A percentile compares a stretch with the other conserved stretches of the same genome.
These are phyloP conservation scores for Microsporum canis DNA, from an alignment of 2,329 filamentous ascomycete genomes.

Conservation along the genomic window DNA sequence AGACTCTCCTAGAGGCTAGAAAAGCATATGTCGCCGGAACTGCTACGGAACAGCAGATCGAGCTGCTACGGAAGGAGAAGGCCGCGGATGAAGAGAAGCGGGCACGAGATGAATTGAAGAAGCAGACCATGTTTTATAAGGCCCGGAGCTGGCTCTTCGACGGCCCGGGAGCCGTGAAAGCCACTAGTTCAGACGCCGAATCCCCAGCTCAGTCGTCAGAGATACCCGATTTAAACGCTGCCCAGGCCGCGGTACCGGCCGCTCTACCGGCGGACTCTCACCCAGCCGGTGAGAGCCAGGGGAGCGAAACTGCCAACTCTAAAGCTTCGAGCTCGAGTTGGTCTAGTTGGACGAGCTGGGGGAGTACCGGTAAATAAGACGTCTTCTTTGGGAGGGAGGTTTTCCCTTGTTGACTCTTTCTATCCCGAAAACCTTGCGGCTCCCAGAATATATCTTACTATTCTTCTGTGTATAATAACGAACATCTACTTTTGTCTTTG, in stretches of 20 bases:
- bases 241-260: not conserved
- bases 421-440: not conserved
- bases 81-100: conserved; percentile 33
- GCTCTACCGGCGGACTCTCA: not conserved
- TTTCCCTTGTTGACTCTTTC: not conserved
- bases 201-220: not conserved
- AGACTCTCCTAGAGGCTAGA: conserved; percentile 33
- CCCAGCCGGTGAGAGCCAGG: not conserved
- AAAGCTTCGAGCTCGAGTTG: not conserved
- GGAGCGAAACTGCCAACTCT: not conserved
- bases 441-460: not conserved
- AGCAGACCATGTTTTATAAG: conserved; percentile 29
- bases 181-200: not conserved
- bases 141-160: conserved; percentile 30
- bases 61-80: conserved; percentile 36
- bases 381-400: too few species aligned
- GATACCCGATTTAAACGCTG: not conserved
- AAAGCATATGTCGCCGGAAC: conserved; percentile 31
- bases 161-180: conserved; percentile 13
- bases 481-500: not conserved
- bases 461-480: conserved; percentile 4
- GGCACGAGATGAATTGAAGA: conserved; percentile 31
- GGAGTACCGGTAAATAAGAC: not conserved
- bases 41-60: conserved; percentile 32
- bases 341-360: not conserved